Conservation (phyloP, 2,329 filamentous ascomycete genomes). For the Aureobasidium subglaciale region DNA sequence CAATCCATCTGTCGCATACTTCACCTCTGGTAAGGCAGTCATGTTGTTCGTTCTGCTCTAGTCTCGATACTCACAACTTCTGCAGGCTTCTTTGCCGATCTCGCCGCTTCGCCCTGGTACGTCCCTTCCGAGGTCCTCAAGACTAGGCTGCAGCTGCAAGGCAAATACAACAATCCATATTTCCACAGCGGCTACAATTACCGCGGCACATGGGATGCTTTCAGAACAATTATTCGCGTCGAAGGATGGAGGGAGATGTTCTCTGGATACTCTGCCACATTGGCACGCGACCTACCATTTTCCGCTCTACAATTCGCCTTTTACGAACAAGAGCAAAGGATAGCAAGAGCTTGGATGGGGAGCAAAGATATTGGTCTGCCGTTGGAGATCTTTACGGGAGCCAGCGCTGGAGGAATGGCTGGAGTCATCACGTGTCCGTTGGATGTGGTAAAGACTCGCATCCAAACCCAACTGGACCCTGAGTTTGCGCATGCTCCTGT, state of each 20-base stretch:
- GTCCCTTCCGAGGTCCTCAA: constrained; percentile 97
- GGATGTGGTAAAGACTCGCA: constrained; percentile 93
- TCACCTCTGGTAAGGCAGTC: constrained; percentile 61
- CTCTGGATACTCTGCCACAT: constrained; percentile 92
- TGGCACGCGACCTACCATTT: constrained; percentile 90
- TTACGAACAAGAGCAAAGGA: constrained; percentile 85
- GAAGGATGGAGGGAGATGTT: constrained; percentile 86
- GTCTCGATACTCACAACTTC: neutral
- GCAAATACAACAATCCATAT: constrained; percentile 87
- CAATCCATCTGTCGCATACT: constrained; percentile 75
- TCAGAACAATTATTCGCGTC: constrained; percentile 70
- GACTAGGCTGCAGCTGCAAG: constrained; percentile 91
- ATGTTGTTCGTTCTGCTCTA: neutral
- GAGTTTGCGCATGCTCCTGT: constrained; percentile 27
- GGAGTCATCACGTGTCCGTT: constrained; percentile 92
- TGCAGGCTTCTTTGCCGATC: constrained; percentile 81
- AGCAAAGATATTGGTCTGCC: constrained; percentile 77
- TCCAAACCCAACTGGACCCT: constrained; percentile 81
- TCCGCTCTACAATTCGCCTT: constrained; percentile 97
- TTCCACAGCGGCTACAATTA: constrained; percentile 97
- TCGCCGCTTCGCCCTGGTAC: constrained; percentile 86
- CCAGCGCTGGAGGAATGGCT: constrained; percentile 82
- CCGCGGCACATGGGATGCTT: constrained; percentile 73
- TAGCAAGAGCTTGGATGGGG: constrained; percentile 71
- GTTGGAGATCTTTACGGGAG: constrained; percentile 82